These are phyloP conservation scores for Dentiscutata heterogama DNA, from an alignment of 371 early-diverging fungal genomes.

Conservation along the genomic window DNA sequence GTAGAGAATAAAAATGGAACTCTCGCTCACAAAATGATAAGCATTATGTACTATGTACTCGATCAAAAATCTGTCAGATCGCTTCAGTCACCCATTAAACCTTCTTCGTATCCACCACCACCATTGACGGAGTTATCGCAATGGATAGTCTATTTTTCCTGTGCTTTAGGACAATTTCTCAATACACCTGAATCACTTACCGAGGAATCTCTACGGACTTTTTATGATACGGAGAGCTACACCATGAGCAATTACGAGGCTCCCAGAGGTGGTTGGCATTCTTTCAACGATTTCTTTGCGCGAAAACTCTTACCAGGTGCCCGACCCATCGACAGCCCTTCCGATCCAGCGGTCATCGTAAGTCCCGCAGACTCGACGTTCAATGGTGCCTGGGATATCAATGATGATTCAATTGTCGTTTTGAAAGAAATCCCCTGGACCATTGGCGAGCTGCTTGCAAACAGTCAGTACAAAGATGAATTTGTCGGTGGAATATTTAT, in stretches of 20 bases:
- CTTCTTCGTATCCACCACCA: not conserved
- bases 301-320: slow-evolving; percentile 72
- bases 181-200: slow-evolving; percentile 33
- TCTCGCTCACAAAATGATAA: slow-evolving; percentile 21
- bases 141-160: slow-evolving; percentile 21
- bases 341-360: slow-evolving; percentile 64
- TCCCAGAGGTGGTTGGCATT: slow-evolving; percentile 36
- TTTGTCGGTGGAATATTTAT: slow-evolving; percentile 72
- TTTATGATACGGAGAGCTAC: not conserved
- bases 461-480: slow-evolving; percentile 54
- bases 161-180: slow-evolving; percentile 20
- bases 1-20: slow-evolving; percentile 22
- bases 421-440: slow-evolving; percentile 78
- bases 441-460: slow-evolving; percentile 61
- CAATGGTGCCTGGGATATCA: slow-evolving; percentile 55
- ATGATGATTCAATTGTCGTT: slow-evolving; percentile 63
- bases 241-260: not conserved
- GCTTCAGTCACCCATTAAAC: slow-evolving; percentile 8
- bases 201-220: not conserved
- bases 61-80: not conserved
- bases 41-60: slow-evolving; percentile 30
- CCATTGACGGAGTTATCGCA: not conserved
- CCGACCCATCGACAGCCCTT: slow-evolving; percentile 61
- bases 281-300: slow-evolving; percentile 83
- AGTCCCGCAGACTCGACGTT: slow-evolving; percentile 72